Conservation (phyloP, 345 rosid genomes). For the Geranium rotundifolium region DNA sequence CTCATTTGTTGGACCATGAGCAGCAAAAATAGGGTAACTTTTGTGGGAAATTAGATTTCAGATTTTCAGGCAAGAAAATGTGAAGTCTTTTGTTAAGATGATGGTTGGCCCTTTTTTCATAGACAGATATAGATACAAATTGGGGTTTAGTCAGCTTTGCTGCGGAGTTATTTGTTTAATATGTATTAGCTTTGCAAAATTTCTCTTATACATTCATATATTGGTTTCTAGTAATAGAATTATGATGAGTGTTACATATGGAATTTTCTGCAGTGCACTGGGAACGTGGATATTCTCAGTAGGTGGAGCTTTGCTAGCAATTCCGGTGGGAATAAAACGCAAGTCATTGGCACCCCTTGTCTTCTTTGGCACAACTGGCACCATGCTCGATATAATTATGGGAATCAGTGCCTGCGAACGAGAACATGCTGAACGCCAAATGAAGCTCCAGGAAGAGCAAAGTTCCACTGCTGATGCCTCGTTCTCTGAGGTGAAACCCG, state of each 20-base stretch:
- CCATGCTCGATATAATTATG: slow-evolving; percentile 87
- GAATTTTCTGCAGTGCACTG: slow-evolving; percentile 47
- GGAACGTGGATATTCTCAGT: slow-evolving; percentile 96
- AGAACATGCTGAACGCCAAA: slow-evolving; percentile 94
- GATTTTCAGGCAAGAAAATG: too few relatives aligned
- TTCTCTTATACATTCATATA: neutral
- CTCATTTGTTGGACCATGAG: too few relatives aligned
- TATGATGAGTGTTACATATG: neutral
- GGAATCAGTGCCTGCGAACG: slow-evolving; percentile 86
- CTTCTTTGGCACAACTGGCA: slow-evolving; percentile 92
- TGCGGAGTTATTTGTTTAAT: too few relatives aligned
- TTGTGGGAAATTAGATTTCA: too few relatives aligned
- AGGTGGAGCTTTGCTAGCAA: slow-evolving; percentile 73
- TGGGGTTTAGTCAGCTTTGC: too few relatives aligned
- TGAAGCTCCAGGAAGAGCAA: slow-evolving; percentile 65
- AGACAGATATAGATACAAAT: too few relatives aligned
- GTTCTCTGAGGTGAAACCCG: slow-evolving; percentile 7
- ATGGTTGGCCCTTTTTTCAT: too few relatives aligned
- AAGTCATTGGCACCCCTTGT: slow-evolving; percentile 85
- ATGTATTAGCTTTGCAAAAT: too few relatives aligned
- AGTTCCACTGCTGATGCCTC: slow-evolving; percentile 25
- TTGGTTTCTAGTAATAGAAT: too few relatives aligned
- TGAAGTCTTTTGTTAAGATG: too few relatives aligned
- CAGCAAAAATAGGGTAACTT: too few relatives aligned
- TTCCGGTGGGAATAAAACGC: slow-evolving; percentile 83